phyloP scores from a whole-genome alignment of 495 filamentous ascomycete species.

The Amniculicola lignicola region DNA sequence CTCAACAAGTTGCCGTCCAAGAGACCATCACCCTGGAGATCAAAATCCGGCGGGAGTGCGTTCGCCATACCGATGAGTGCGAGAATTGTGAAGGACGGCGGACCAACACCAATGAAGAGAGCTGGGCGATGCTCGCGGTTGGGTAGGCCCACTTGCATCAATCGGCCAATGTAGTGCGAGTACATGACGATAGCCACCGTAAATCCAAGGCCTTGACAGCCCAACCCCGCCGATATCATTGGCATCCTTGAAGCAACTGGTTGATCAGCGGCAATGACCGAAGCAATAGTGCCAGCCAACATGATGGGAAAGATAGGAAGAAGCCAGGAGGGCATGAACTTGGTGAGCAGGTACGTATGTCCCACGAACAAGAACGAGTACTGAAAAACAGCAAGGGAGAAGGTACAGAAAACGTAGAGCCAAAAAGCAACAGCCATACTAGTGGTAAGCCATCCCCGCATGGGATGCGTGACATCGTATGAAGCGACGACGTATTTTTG shows the following conservation, averaged over 20 bases:
- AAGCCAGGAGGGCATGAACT: constrained; percentile 33
- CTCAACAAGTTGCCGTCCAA: constrained; percentile 44
- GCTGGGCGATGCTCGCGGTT: constrained; percentile 49
- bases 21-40: constrained; percentile 27
- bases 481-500: constrained; percentile 56
- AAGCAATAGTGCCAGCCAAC: constrained; percentile 32
- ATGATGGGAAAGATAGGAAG: constrained; percentile 34
- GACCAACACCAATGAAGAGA: constrained; percentile 69
- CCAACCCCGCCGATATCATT: constrained; percentile 26
- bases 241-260: constrained; percentile 17
- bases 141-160: constrained; percentile 60
- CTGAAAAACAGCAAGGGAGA: constrained; percentile 29
- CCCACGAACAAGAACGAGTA: constrained; percentile 33
- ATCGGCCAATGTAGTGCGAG: constrained; percentile 51
- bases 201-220: constrained; percentile 32
- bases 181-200: constrained; percentile 30
- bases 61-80: constrained; percentile 64
- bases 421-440: constrained; percentile 28
- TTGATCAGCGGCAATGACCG: constrained; percentile 27
- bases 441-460: constrained; percentile 39
- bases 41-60: constrained; percentile 41
- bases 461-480: constrained; percentile 34
- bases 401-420: constrained; percentile 27
- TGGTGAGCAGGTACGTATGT: constrained; percentile 20
- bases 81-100: constrained; percentile 63